These are phyloP conservation scores for Cladosporium cucumerinum DNA, from an alignment of 2,329 filamentous ascomycete species.

Conservation along the genomic window DNA sequence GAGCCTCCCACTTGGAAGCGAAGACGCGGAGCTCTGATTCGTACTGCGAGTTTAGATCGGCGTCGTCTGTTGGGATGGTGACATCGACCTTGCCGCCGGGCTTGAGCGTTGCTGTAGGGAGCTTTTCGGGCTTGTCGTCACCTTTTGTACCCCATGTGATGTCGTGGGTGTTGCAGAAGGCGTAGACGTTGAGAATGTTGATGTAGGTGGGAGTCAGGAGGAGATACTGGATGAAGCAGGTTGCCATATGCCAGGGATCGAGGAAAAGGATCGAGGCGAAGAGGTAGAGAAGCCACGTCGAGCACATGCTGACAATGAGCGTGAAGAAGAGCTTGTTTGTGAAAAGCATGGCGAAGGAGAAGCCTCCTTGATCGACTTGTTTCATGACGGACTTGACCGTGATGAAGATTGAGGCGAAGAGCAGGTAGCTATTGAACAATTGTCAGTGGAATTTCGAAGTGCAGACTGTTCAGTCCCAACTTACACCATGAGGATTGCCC, in stretches of 20 bases:
- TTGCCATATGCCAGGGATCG: slow-evolving; percentile 99
- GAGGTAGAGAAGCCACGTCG: slow-evolving; percentile 91
- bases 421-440: slow-evolving; percentile 62
- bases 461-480: slow-evolving; percentile 33
- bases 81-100: slow-evolving; percentile 95
- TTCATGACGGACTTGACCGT: slow-evolving; percentile 79
- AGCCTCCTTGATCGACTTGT: slow-evolving; percentile 60
- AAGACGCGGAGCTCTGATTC: slow-evolving; percentile 78
- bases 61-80: slow-evolving; percentile 79
- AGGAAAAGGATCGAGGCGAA: slow-evolving; percentile 90
- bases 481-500: slow-evolving; percentile 89
- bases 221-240: slow-evolving; percentile 88
- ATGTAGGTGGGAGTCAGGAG: slow-evolving; percentile 94
- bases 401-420: slow-evolving; percentile 93
- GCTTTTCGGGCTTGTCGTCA: slow-evolving; percentile 89
- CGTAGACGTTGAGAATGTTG: slow-evolving; percentile 98
- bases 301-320: slow-evolving; percentile 85
- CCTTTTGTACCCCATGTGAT: slow-evolving; percentile 98
- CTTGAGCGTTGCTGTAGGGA: slow-evolving; percentile 84
- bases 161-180: slow-evolving; percentile 97
- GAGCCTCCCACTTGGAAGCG: slow-evolving; percentile 67
- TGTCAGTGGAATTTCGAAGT: neutral
- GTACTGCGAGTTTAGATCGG: slow-evolving; percentile 92
- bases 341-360: slow-evolving; percentile 71
- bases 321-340: slow-evolving; percentile 88